Evolutionary conservation across 2,329 filamentous ascomycete species (phyloP).

Genomic region (Fusarium torreyae): DNA sequence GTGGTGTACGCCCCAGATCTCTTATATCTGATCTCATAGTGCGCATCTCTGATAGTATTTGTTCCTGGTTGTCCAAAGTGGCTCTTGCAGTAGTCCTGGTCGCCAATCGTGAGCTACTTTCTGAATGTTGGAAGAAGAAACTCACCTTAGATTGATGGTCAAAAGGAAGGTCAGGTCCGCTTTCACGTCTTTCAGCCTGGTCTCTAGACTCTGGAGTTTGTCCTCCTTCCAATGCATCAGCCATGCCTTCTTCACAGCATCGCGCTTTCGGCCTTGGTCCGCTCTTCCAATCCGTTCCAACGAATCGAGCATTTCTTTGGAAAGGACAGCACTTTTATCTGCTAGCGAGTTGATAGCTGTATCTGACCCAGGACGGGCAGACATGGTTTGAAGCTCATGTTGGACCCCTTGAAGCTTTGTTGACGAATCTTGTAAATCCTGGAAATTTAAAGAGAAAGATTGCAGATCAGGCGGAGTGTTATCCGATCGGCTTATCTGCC

Average conservation of each 20-base stretch:
- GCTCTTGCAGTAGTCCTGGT: not conserved
- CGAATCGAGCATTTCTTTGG: constrained; percentile 1
- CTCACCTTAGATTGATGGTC: not conserved
- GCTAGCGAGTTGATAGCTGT: constrained; percentile 1
- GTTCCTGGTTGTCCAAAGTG: constrained; percentile 3
- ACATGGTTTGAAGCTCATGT: not conserved
- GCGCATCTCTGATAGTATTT: constrained; percentile 1
- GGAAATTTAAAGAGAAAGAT: not conserved
- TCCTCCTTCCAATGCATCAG: constrained; percentile 11
- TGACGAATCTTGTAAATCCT: not conserved
- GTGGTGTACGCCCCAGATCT: not conserved
- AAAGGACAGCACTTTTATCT: not conserved
- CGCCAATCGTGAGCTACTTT: too few species aligned
- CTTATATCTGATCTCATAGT: not conserved
- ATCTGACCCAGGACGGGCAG: not conserved
- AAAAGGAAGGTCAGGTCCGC: constrained; percentile 1
- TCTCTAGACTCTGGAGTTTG: not conserved
- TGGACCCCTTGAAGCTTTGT: not conserved
- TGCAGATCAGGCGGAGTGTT: not conserved
- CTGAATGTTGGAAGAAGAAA: too few species aligned
- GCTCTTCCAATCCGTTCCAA: not conserved
- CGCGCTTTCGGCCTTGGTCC: not conserved
- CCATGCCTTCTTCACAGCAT: constrained; percentile 8
- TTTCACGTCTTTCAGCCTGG: not conserved
- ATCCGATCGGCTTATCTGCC: not conserved